Conservation (phyloP, 306 rosid species). For the Castanea crenata region DNA sequence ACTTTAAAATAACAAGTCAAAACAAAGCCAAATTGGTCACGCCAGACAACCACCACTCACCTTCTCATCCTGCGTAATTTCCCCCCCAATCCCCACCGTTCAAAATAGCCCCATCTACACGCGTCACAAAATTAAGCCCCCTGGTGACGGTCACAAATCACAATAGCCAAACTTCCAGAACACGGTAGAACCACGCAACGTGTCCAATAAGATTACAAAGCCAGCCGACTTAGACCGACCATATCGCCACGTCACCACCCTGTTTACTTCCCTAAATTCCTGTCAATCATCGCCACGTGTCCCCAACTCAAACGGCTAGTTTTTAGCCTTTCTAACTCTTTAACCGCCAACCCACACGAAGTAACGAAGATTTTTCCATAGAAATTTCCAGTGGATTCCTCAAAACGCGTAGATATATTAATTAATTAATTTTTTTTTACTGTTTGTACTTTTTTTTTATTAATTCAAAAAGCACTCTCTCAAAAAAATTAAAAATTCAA, state of each 20-base stretch:
- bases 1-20: slow-evolving; percentile 8
- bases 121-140: not conserved
- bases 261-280: slow-evolving; percentile 5
- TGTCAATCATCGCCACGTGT: slow-evolving; percentile 45
- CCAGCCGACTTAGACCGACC: slow-evolving; percentile 60
- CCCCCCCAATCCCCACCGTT: slow-evolving; percentile 12
- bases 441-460: not conserved
- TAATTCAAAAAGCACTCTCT: not conserved
- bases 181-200: slow-evolving; percentile 6
- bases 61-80: not conserved
- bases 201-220: slow-evolving; percentile 28
- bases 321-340: slow-evolving; percentile 24
- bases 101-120: not conserved
- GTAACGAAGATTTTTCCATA: not conserved
- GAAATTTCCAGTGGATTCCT: slow-evolving; percentile 59
- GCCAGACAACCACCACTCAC: not conserved
- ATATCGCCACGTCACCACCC: slow-evolving; percentile 48
- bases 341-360: slow-evolving; percentile 50
- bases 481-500: not conserved
- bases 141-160: slow-evolving; percentile 5
- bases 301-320: slow-evolving; percentile 61
- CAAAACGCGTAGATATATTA: slow-evolving; percentile 37
- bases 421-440: not conserved
- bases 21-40: not conserved
- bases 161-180: not conserved